A percentile compares a stretch with the other conserved stretches of the same genome.
Evolutionary conservation across 1,284 basidiomycete species (phyloP).

Genomic region (Cryptococcus maquisensis): DNA sequence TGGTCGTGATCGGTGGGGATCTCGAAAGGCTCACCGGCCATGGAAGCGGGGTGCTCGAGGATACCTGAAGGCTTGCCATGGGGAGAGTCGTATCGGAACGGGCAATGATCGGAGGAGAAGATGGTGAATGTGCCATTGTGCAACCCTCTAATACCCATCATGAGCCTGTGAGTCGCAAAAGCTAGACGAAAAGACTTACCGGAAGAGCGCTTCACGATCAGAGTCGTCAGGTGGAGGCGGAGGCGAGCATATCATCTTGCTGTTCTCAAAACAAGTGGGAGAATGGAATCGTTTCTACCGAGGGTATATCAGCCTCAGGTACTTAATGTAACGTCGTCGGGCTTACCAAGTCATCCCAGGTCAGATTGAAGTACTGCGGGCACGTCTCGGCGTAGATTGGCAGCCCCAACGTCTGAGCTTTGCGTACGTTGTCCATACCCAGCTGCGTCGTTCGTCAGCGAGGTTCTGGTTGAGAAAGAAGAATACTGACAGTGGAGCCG

Average conservation of each 20-base stretch:
- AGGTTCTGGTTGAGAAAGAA: neutral
- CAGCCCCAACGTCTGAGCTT: constrained; percentile 21
- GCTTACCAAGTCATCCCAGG: constrained; percentile 14
- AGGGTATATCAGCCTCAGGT: neutral
- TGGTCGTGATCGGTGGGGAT: neutral
- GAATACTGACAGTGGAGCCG: constrained; percentile 18
- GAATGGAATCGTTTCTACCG: constrained; percentile 11
- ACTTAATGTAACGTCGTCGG: neutral
- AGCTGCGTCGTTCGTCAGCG: neutral
- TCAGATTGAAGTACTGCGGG: constrained; percentile 18
- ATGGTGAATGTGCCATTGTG: constrained; percentile 22
- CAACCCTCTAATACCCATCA: constrained; percentile 10
- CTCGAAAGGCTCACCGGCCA: neutral
- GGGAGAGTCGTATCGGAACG: constrained; percentile 12
- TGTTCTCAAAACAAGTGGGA: constrained; percentile 13
- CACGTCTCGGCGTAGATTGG: constrained; percentile 31
- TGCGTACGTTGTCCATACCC: constrained; percentile 15
- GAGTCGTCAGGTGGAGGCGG: constrained; percentile 7
- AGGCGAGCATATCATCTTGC: constrained; percentile 16
- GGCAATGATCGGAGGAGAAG: constrained; percentile 19
- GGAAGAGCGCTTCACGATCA: constrained; percentile 8
- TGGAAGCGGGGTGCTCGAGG: constrained; percentile 1
- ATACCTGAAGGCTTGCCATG: constrained; percentile 11
- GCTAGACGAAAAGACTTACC: constrained; percentile 1
- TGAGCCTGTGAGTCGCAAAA: neutral